Percentiles rank a stretch among this genome's conserved stretches.
Evolutionary conservation across 2,329 filamentous ascomycete species (phyloP).

Genomic region (Neofusicoccum kwambonambiense): DNA sequence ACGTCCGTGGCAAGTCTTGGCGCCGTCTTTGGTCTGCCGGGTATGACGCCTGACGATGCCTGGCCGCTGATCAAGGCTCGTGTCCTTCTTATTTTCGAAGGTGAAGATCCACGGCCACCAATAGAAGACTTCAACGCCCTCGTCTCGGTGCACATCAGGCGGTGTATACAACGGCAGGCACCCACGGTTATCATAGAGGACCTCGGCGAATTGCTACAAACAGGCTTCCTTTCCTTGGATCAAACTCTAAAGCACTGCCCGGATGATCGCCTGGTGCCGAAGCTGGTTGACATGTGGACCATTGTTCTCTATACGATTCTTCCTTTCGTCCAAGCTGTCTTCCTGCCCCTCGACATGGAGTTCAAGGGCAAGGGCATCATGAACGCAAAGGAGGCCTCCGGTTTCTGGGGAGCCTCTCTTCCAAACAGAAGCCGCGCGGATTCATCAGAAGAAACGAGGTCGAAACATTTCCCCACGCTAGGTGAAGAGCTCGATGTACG

Average conservation of each 20-base stretch:
- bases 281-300: conserved; percentile 91
- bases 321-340: conserved; percentile 93
- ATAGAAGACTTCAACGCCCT: conserved; percentile 81
- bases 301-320: conserved; percentile 87
- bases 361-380: conserved; percentile 86
- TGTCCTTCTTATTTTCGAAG: conserved; percentile 75
- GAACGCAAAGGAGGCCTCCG: conserved; percentile 72
- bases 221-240: conserved; percentile 83
- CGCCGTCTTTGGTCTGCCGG: conserved; percentile 47
- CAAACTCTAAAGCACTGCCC: conserved; percentile 75
- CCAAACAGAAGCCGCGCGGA: conserved; percentile 22
- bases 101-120: conserved; percentile 74
- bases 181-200: conserved; percentile 74
- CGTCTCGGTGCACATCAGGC: conserved; percentile 75
- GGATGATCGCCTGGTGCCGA: conserved; percentile 85
- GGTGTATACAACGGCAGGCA: conserved; percentile 70
- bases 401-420: conserved; percentile 80
- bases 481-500: conserved; percentile 75
- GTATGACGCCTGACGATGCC: conserved; percentile 65
- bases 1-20: conserved; percentile 43
- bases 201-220: conserved; percentile 69
- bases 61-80: conserved; percentile 79
- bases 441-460: conserved; percentile 37
- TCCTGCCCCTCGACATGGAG: conserved; percentile 88
- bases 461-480: conserved; percentile 45